A percentile compares a stretch with the other conserved stretches of the same genome.
Evolutionary conservation across 352 stramenopile species (phyloP).

Genomic region (Plasmopara muralis): DNA sequence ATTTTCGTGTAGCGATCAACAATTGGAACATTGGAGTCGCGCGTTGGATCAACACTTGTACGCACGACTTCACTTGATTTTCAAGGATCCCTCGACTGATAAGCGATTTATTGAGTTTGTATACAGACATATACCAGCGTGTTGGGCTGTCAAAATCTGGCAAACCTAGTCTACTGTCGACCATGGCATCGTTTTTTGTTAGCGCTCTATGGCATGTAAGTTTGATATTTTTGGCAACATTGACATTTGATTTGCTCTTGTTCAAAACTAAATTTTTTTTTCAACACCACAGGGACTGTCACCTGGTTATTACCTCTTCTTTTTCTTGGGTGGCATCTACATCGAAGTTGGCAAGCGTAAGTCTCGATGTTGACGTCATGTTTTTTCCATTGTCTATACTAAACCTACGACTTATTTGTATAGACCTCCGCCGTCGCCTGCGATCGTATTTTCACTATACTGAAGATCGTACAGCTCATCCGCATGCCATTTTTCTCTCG

Average conservation of each 20-base stretch:
- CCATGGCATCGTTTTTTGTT: conserved; percentile 73
- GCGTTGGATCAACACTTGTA: conserved; percentile 83
- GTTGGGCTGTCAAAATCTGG: conserved; percentile 74
- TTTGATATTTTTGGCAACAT: conserved; percentile 1
- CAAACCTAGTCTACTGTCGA: conserved; percentile 64
- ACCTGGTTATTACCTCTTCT: conserved; percentile 86
- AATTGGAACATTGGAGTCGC: conserved; percentile 87
- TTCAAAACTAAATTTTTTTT: background rate
- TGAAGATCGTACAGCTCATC: conserved; percentile 69
- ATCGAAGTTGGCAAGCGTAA: conserved; percentile 81
- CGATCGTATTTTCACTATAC: conserved; percentile 83
- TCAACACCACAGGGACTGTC: conserved; percentile 50
- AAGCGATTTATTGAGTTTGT: no score
- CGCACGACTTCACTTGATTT: conserved; percentile 3
- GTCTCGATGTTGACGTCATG: conserved; percentile 7
- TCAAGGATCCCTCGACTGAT: background rate
- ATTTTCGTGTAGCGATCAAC: conserved; percentile 81
- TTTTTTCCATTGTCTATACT: background rate
- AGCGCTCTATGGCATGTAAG: conserved; percentile 82
- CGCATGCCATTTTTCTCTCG: conserved; percentile 72
- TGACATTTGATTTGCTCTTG: no score
- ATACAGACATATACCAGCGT: conserved; percentile 47
- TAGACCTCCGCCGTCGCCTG: conserved; percentile 66
- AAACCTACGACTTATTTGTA: background rate
- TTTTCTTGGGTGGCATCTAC: conserved; percentile 78